A percentile compares a stretch with the other conserved stretches of the same genome.
Conservation (phyloP, 2,329 filamentous ascomycete species). For the Cladosporium halotolerans region DNA sequence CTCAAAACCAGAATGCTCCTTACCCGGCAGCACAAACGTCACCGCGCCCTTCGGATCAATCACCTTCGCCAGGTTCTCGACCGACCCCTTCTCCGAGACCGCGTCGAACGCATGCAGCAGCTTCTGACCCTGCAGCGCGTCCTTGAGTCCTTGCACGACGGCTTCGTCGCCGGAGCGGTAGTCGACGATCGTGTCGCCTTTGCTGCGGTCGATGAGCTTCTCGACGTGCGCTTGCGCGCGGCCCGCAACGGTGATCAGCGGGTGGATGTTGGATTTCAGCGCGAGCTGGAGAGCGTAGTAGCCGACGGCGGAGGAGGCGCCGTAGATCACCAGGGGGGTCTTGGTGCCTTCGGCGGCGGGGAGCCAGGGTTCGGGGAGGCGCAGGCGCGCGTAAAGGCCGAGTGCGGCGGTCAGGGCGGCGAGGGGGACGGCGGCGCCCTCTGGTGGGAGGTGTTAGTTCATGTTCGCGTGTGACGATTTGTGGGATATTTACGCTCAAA, state of each 20-base stretch:
- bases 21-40: slow-evolving; percentile 28
- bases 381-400: slow-evolving; percentile 40
- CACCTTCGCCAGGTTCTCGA: slow-evolving; percentile 39
- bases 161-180: slow-evolving; percentile 51
- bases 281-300: slow-evolving; percentile 38
- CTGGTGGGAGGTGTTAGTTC: slow-evolving; percentile 19
- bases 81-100: slow-evolving; percentile 46
- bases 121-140: slow-evolving; percentile 39
- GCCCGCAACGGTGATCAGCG: slow-evolving; percentile 38
- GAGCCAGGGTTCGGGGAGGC: slow-evolving; percentile 37
- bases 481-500: slow-evolving; percentile 44
- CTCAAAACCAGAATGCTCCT: slow-evolving; percentile 38
- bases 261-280: slow-evolving; percentile 33
- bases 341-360: slow-evolving; percentile 20
- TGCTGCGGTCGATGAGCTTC: slow-evolving; percentile 32
- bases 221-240: slow-evolving; percentile 33
- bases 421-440: slow-evolving; percentile 42
- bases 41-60: slow-evolving; percentile 35
- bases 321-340: slow-evolving; percentile 35
- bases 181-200: slow-evolving; percentile 42
- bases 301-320: slow-evolving; percentile 37
- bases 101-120: slow-evolving; percentile 53
- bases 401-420: slow-evolving; percentile 42
- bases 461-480: neutral
- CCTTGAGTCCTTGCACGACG: slow-evolving; percentile 41